Conservation (phyloP, 2,329 filamentous ascomycete genomes). For the Neofusicoccum sp. region DNA sequence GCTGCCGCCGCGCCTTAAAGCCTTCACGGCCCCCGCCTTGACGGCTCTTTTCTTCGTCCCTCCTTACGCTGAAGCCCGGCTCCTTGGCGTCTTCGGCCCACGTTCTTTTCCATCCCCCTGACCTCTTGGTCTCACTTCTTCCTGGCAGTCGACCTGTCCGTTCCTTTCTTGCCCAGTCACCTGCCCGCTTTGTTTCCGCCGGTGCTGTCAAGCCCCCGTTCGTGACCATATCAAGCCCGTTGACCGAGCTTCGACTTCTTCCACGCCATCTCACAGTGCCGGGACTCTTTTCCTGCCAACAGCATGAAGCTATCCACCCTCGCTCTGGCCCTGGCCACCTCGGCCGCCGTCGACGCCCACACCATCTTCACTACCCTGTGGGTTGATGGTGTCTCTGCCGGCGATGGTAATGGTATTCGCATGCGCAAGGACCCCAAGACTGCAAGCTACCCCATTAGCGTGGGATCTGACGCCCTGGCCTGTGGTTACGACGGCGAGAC, state of each 20-base stretch:
- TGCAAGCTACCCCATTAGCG: conserved; percentile 58
- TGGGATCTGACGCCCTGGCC: conserved; percentile 64
- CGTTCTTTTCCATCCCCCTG: conserved; percentile 17
- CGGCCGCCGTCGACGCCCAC: conserved; percentile 26
- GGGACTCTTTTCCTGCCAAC: not conserved
- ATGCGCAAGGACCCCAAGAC: conserved; percentile 57
- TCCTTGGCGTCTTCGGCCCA: conserved; percentile 13
- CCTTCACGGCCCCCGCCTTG: not conserved
- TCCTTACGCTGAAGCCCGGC: conserved; percentile 7
- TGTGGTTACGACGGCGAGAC: conserved; percentile 60
- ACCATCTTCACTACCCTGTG: conserved; percentile 37
- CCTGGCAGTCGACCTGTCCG: conserved; percentile 19
- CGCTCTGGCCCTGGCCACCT: conserved; percentile 1
- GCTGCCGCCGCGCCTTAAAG: conserved; percentile 5
- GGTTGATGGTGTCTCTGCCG: conserved; percentile 40
- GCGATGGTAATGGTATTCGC: conserved; percentile 69
- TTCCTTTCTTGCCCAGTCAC: conserved; percentile 6
- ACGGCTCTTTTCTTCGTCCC: not conserved
- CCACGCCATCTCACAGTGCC: not conserved
- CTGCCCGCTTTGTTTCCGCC: not conserved
- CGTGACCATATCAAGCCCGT: not conserved
- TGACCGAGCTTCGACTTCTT: not conserved
- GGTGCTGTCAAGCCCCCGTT: not conserved
- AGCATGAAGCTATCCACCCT: conserved; percentile 12
- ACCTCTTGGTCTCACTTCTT: conserved; percentile 12